Conservation (phyloP, 768 basidiomycete genomes). For the Russula sp. region DNA sequence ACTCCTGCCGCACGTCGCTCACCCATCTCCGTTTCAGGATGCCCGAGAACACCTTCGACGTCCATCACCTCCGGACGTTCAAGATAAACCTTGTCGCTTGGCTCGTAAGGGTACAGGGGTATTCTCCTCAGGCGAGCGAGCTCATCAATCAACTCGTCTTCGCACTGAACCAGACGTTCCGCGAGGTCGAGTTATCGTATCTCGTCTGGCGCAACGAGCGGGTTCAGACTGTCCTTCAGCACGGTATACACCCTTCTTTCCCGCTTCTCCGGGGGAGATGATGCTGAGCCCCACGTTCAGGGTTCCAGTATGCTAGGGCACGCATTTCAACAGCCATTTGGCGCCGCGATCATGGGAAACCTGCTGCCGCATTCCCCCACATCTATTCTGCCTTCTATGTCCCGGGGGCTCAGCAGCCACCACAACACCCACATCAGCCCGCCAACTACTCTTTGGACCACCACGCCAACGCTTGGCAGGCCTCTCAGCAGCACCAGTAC, state of each 20-base stretch:
- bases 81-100: not conserved
- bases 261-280: not conserved
- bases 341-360: not conserved
- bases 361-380: not conserved
- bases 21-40: not conserved
- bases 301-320: not conserved
- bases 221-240: not conserved
- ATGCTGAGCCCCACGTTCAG: not conserved
- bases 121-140: not conserved
- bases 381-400: not conserved
- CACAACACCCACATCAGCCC: too few relatives aligned
- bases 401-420: not conserved
- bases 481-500: not conserved
- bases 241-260: not conserved
- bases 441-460: not conserved
- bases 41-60: not conserved
- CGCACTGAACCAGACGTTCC: not conserved
- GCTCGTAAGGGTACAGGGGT: not conserved
- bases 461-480: not conserved
- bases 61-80: slow-evolving; percentile 1
- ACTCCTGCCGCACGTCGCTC: not conserved
- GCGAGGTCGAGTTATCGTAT: slow-evolving; percentile 1
- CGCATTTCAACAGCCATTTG: not conserved
- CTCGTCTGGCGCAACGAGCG: slow-evolving; percentile 1
- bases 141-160: not conserved